phyloP scores from a whole-genome alignment of 441 rosid genomes.

The Populus hybrid region DNA sequence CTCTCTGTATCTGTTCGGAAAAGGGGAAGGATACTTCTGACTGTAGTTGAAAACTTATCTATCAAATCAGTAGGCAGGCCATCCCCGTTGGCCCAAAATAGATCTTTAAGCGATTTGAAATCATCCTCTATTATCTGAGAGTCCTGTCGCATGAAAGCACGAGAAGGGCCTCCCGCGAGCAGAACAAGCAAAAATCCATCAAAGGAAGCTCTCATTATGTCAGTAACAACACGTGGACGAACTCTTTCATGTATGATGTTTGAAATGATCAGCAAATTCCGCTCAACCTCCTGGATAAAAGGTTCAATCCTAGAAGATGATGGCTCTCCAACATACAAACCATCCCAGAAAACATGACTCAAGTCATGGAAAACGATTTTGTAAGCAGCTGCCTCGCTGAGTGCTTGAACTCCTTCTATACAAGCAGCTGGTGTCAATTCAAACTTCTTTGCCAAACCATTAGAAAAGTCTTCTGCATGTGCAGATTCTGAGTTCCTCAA shows the following conservation, averaged over 20 bases:
- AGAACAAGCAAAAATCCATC: constrained; percentile 91
- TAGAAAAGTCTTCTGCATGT: constrained; percentile 76
- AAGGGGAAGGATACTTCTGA: constrained; percentile 71
- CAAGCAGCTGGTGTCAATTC: constrained; percentile 84
- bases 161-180: constrained; percentile 97
- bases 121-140: constrained; percentile 80
- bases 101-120: constrained; percentile 78
- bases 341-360: constrained; percentile 82
- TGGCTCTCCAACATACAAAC: constrained; percentile 77
- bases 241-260: constrained; percentile 78
- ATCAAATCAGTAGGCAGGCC: constrained; percentile 80
- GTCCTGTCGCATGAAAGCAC: constrained; percentile 74
- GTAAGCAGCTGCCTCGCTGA: constrained; percentile 77
- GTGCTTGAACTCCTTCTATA: constrained; percentile 82
- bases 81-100: constrained; percentile 95
- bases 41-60: constrained; percentile 67
- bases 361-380: constrained; percentile 82
- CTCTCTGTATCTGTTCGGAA: constrained; percentile 77
- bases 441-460: constrained; percentile 75
- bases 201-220: constrained; percentile 83
- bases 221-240: constrained; percentile 70
- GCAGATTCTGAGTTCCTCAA: constrained; percentile 94
- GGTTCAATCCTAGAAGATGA: constrained; percentile 73
- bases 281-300: constrained; percentile 73
- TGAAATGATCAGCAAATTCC: constrained; percentile 53